Evolutionary conservation across 2,329 filamentous ascomycete genomes (phyloP).

Genomic region (Botrytis tulipae): DNA sequence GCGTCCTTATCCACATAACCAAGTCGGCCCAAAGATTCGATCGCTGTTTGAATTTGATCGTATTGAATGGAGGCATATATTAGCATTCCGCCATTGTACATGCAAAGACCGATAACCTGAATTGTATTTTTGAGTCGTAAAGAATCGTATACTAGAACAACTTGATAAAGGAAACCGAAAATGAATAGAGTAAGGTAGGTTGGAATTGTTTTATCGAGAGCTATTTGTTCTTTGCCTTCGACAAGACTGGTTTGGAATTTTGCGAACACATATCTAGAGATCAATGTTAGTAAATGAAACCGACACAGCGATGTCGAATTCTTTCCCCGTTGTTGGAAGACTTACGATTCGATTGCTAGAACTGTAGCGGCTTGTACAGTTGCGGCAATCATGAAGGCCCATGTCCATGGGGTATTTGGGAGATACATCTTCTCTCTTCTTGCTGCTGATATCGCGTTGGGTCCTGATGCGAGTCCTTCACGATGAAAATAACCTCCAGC

Average conservation of each 20-base stretch:
- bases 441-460: constrained; percentile 19
- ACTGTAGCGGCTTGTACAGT: constrained; percentile 75
- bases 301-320: constrained; percentile 18
- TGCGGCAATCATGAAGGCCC: constrained; percentile 74
- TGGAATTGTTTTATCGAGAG: constrained; percentile 72
- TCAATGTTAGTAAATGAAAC: constrained; percentile 18
- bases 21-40: constrained; percentile 55
- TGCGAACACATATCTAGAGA: constrained; percentile 74
- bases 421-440: constrained; percentile 57
- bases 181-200: constrained; percentile 96
- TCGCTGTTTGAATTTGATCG: constrained; percentile 79
- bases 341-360: constrained; percentile 83
- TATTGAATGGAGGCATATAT: constrained; percentile 93
- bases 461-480: constrained; percentile 34
- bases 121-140: constrained; percentile 96
- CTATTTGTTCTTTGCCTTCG: constrained; percentile 49
- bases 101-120: constrained; percentile 91
- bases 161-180: constrained; percentile 91
- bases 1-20: constrained; percentile 36
- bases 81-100: constrained; percentile 87
- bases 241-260: constrained; percentile 69
- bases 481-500: constrained; percentile 39
- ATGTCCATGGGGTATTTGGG: constrained; percentile 84
- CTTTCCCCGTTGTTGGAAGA: constrained; percentile 28
- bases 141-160: constrained; percentile 89